Evolutionary conservation across 345 rosid genomes (phyloP), one percentile per base, ranked within the genome.

Genomic region (Mallotus nudiflorus): DNA sequence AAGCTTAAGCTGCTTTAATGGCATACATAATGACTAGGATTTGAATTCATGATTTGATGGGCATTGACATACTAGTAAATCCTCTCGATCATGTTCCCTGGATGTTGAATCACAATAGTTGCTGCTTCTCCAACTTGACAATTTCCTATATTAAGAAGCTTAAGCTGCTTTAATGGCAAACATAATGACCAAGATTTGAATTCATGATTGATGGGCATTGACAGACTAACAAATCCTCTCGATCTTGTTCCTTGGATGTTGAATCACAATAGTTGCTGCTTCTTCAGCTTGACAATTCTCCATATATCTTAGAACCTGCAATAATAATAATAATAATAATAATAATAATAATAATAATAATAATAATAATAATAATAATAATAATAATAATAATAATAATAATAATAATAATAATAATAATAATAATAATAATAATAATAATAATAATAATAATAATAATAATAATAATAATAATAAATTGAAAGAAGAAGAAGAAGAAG

Each of bases 211-310:
- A 15, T 80, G 84, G 24, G 96, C 98, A 12, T 81, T 85, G 2
- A 93, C 85, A 4, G 97, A 89, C 86, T 86, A 85, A 63, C 89
- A 86, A 69, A 93, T 69, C 82, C 91, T 84, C 69, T 93, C 86
- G 66, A 89, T 69, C 77, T 82, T 85, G 85, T 83, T 85, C 58
- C 81, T 88, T 18, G 97, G 93, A 57, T 87, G 97, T 22, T 91
- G 95, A 64, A 93, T 91, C 69, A 89, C 73, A 62, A 91, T 91
- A 25, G 93, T 85, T 52, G 93, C 96, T 66, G 85, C 92, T 69
- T 93, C 97, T 8, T 87, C 93, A 61, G 97, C 89, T 77, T 93
- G 98, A 78, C 98, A 93, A 57, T 93, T 93, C 28, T 97, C 98
- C 98, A 90, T 84, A 44, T 16, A 22, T 24, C 16, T 27, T 20